phyloP scores from a whole-genome alignment of 169 alveolate species.

The Cryptosporidium felis region DNA sequence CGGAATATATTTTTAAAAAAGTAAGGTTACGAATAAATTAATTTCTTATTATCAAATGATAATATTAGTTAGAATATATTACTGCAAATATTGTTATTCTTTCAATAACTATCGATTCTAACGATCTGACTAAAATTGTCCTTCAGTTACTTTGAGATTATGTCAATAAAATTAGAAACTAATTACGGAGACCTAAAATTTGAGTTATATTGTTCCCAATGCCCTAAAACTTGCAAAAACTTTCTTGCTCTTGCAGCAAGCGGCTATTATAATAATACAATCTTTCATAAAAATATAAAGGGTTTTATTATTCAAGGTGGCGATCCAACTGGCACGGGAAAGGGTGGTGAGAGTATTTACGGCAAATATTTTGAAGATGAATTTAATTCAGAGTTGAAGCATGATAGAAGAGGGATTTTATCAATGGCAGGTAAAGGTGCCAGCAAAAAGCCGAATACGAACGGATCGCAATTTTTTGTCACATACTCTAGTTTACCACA shows the following conservation, averaged over 20 bases:
- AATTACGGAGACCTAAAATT: slow-evolving; percentile 70
- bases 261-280: slow-evolving; percentile 88
- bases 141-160: neutral
- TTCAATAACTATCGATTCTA: neutral
- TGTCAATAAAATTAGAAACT: slow-evolving; percentile 65
- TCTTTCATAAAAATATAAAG: slow-evolving; percentile 90
- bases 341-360: slow-evolving; percentile 96
- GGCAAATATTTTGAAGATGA: slow-evolving; percentile 96
- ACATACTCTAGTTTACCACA: slow-evolving; percentile 92
- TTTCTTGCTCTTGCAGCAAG: slow-evolving; percentile 85
- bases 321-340: slow-evolving; percentile 97
- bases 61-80: neutral
- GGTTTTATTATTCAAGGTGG: slow-evolving; percentile 98
- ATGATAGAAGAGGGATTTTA: slow-evolving; percentile 87
- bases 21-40: too few relatives aligned
- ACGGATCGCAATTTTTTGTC: slow-evolving; percentile 92
- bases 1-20: neutral
- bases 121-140: neutral
- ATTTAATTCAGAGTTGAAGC: slow-evolving; percentile 92
- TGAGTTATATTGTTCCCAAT: slow-evolving; percentile 72
- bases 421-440: slow-evolving; percentile 91
- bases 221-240: slow-evolving; percentile 90
- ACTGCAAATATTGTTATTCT: neutral
- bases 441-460: slow-evolving; percentile 83
- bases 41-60: neutral